phyloP scores from a whole-genome alignment of 2,329 filamentous ascomycete species.

The Penicillium psychrosexuale region DNA sequence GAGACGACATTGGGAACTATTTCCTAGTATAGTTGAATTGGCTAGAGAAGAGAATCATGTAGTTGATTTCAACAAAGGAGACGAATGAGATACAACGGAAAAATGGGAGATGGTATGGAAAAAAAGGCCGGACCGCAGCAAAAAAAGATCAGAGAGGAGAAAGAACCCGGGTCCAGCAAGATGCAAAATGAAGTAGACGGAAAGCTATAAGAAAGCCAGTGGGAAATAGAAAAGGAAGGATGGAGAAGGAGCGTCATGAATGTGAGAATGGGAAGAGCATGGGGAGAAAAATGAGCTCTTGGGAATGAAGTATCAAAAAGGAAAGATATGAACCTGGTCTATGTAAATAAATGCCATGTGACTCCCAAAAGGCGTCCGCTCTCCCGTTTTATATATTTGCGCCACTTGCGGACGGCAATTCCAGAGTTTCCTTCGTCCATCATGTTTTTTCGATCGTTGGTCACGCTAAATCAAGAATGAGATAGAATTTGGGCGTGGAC shows the following conservation, averaged over 20 bases:
- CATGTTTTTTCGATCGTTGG: constrained; percentile 43
- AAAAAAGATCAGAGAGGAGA: constrained; percentile 21
- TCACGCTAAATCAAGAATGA: constrained; percentile 42
- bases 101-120: constrained; percentile 27
- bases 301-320: constrained; percentile 15
- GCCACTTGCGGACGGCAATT: constrained; percentile 36
- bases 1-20: constrained; percentile 20
- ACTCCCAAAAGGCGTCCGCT: constrained; percentile 38
- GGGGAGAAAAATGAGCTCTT: constrained; percentile 12
- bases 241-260: constrained; percentile 20
- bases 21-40: constrained; percentile 32
- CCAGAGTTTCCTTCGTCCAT: constrained; percentile 37
- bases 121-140: constrained; percentile 18
- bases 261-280: constrained; percentile 12
- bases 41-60: constrained; percentile 31
- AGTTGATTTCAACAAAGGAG: constrained; percentile 33
- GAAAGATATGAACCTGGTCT: constrained; percentile 38
- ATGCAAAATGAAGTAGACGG: constrained; percentile 21
- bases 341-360: constrained; percentile 40
- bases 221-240: constrained; percentile 18
- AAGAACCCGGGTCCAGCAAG: constrained; percentile 16
- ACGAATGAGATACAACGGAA: constrained; percentile 32
- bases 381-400: constrained; percentile 39
- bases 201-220: constrained; percentile 11
- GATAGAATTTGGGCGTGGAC: constrained; percentile 23